phyloP scores from a whole-genome alignment of 306 rosid species.

The Hippophae tibetana region DNA sequence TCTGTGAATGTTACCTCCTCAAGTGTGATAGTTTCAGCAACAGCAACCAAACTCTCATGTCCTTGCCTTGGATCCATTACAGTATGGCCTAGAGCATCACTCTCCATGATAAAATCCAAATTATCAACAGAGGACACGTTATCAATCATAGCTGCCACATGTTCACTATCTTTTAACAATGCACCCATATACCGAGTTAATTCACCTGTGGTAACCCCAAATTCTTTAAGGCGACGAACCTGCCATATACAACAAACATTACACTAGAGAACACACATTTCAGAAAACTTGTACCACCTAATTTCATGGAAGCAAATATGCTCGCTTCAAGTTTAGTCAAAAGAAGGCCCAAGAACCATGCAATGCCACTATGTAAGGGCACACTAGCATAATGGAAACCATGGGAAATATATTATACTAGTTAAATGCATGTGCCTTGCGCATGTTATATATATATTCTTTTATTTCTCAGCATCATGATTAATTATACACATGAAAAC shows the following conservation, averaged over 20 bases:
- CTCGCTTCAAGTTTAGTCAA: neutral
- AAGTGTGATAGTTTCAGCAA: slow-evolving; percentile 86
- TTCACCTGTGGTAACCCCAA: slow-evolving; percentile 98
- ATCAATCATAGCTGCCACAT: slow-evolving; percentile 96
- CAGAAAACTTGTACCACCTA: slow-evolving; percentile 9
- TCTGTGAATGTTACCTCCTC: slow-evolving; percentile 55
- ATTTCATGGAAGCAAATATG: neutral
- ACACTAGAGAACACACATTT: slow-evolving; percentile 10
- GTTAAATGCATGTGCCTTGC: no score
- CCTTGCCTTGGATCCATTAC: slow-evolving; percentile 99
- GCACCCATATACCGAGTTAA: slow-evolving; percentile 94
- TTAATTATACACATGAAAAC: no score
- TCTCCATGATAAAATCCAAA: slow-evolving; percentile 97
- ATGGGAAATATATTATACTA: no score
- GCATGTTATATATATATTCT: no score
- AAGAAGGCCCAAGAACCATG: neutral
- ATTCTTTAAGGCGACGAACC: slow-evolving; percentile 96
- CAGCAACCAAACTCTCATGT: slow-evolving; percentile 84
- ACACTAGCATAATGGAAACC: neutral
- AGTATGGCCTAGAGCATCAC: slow-evolving; percentile 88
- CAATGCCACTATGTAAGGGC: neutral
- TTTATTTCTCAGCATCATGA: no score
- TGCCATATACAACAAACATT: slow-evolving; percentile 22
- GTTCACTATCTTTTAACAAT: slow-evolving; percentile 91
- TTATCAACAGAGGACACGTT: slow-evolving; percentile 98